Base-by-base conservation (phyloP, 2,329 filamentous ascomycete species). In the Penicillium rolfsii region DNA sequence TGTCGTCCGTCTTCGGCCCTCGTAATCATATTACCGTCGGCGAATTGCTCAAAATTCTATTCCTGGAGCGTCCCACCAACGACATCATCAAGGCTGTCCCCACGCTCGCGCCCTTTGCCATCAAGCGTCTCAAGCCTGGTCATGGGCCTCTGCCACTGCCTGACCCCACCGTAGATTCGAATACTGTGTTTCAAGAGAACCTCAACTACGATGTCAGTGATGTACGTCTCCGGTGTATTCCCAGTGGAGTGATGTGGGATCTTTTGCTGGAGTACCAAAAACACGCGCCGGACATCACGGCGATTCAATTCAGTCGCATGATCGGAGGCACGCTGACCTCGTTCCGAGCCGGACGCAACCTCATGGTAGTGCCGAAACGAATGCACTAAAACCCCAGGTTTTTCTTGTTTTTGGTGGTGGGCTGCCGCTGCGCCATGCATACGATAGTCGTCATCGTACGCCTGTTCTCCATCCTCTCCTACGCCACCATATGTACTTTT, bases 211-310 rank as follows among this genome's bases (percentile, higher is more conserved):
- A 78, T 58, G 54, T 79, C 3, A 70, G 65, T 7, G 67, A 69
- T 11, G 60, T 74, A 14, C 71, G 73, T 19, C 36, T 74, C 1
- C 74, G 76, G 2, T 57, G 58, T 9, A 57, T 80, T 1, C 71
- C 76, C 0, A 46, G 65, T 3, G 58, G 61, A 2, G 71, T 74
- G 3, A 33, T 79, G 16, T 72, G 75, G 71, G 76, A 76, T 36
- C 64, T 80, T 28, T 65, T 71, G 6, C 19, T 76, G 12, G 75
- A 77, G 55, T 81, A 78, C 59, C 67, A 77, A 26, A 66, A 69
- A 7, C 69, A 69, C 55, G 66, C 72, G 4, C 57, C 64, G 12
- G 70, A 69, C 49, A 60, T 70, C 5, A 64, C 68, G 6, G 50
- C 59, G 6, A 36, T 68, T 19, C 62, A 69, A 22, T 63, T 76